Evolutionary conservation across 495 filamentous ascomycete species (phyloP).

Genomic region (Aspergillus haitiensis): DNA sequence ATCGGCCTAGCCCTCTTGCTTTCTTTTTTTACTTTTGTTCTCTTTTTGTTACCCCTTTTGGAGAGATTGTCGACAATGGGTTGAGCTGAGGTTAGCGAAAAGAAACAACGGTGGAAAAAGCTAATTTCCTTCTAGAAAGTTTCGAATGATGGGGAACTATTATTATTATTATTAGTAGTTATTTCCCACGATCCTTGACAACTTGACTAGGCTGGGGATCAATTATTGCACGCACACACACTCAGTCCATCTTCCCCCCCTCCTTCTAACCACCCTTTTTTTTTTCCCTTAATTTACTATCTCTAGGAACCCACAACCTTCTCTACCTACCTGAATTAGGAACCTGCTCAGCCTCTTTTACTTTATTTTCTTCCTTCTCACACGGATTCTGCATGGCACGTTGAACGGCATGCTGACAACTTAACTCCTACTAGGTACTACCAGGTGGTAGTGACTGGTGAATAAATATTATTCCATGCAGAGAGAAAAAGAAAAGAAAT

Average conservation of each 20-base stretch:
- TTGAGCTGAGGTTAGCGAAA: constrained; percentile 12
- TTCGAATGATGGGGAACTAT: constrained; percentile 23
- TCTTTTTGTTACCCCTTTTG: constrained; percentile 15
- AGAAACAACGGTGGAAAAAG: constrained; percentile 28
- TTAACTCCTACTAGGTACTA: constrained; percentile 1
- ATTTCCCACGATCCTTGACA: constrained; percentile 12
- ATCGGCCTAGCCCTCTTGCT: background rate
- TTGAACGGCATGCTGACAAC: constrained; percentile 21
- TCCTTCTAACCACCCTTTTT: too few species aligned
- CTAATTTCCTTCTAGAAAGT: constrained; percentile 35
- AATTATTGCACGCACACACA: constrained; percentile 6
- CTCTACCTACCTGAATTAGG: background rate
- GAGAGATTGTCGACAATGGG: constrained; percentile 1
- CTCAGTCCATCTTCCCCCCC: constrained; percentile 4
- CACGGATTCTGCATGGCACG: constrained; percentile 17
- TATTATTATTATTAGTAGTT: too few species aligned
- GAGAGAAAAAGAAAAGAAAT: background rate
- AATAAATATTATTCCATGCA: background rate
- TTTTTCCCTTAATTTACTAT: too few species aligned
- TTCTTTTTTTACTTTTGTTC: too few species aligned
- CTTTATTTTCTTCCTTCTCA: background rate
- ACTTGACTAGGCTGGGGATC: constrained; percentile 3
- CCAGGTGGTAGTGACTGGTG: too few species aligned
- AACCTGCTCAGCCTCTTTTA: background rate
- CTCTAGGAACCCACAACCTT: too few species aligned